Base-by-base conservation (phyloP, 2,329 filamentous ascomycete species). In the Drechslerella dactyloides region DNA sequence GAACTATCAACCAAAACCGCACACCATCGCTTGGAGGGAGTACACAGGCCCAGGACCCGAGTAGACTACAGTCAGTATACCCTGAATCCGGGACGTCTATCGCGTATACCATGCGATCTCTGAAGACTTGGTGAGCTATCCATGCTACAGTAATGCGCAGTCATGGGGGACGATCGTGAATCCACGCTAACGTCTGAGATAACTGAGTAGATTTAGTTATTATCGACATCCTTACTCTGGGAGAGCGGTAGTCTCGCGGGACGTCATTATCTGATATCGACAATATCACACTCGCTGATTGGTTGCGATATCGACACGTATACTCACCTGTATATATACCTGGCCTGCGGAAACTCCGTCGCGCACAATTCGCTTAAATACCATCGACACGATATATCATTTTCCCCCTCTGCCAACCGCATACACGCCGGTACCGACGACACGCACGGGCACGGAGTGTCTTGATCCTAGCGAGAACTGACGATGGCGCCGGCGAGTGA, bases 401-500 rank as follows among this genome's bases (percentile, higher is more conserved):
- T n/a, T 19, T 23, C 46, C 5, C 19, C 11, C 19, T 23, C 27
- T 44, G 33, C 3, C 40, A 40, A 50, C 19, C 19, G 15, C 30
- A 30, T 13, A 60, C n/a, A 27, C 42, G 11, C 27, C 44, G 44
- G 10, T 8, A 13, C 17, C n/a, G 15, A 15, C 15, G 13, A 42
- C 13, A 4, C 5, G 15, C 37, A 42, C 37, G n/a, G 37, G 37
- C 13, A 42, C 37, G 37, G 13, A 4, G 5, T 6, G 37, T 13
- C 10, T 3, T 3, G 4, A 19, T 23, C 15, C 4, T 19, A n/a
- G 23, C 11, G 15, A 54, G 35, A 48, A 23, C 6, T 33, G 13
- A 23, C 24, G n/a, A 70, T 70, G 66, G 66, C 66, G 23, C 59
- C 66, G 5, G 59, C 66, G 7, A 70, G 66, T 48, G 66, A 70